Evolutionary conservation across 768 basidiomycete genomes (phyloP), one percentile per base, ranked within the genome.

Genomic region (Auriscalpium orientale): DNA sequence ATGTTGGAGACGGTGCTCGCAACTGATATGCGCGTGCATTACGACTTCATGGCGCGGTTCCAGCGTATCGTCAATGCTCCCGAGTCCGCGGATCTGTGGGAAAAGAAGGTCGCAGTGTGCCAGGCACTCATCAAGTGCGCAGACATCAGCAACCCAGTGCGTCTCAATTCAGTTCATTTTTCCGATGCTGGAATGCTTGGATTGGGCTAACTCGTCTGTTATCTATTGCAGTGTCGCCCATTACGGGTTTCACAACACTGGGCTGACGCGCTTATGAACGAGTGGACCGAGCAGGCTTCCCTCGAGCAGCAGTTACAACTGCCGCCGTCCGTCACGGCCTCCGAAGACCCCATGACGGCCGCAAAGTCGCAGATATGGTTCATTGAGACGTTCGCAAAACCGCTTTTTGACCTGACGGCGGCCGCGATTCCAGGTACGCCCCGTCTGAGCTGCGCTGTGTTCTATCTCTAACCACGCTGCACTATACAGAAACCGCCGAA

Each of bases 81-180:
- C 20, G 61, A 67, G 12, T 70, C 70, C 20, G 67, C 64, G 16
- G 65, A 76, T 10, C 64, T 79, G 46, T 71, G 64, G 55, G 65
- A 72, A 51, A 66, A 72, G 61, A 79, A 87, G 62, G 74, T 89
- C 22, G 70, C 95, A 53, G 70, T 93, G 21, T 95, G 91, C 67
- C 93, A 98, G 65, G 89, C 89, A 3, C 73, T 99, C 51, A 84
- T 99, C 68, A 98, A 99, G 71, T 97, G 95, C 65, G 94, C 95
- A 16, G 97, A 99, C 72, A 98, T 99, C 65, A 94, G 91, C 68
- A 99, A 99, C 69, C 95, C 97, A 15, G 94, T 97, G 68, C 61
- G 94, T 81, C 13, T 36, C 11, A 43, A 44, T 38, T 13, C 34
- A 36, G 28, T 46, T 16, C 52, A 20, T 28, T 28, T 28, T 28